These are phyloP conservation scores for Sporopachydermia quercuum DNA, from an alignment of 805 yeast genomes.

Conservation along the genomic window DNA sequence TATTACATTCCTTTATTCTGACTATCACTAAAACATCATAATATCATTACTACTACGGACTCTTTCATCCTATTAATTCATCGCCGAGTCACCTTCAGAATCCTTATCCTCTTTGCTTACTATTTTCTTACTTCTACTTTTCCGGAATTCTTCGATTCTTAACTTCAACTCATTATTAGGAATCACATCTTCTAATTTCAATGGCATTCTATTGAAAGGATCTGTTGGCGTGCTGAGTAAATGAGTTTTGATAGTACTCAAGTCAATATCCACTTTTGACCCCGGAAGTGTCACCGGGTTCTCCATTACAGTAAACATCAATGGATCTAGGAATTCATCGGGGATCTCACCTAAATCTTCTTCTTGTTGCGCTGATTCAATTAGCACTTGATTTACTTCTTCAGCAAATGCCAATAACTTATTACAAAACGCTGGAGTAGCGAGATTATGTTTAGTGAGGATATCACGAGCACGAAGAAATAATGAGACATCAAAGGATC, in stretches of 20 bases:
- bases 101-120: no score
- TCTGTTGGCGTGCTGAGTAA: conserved; percentile 89
- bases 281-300: conserved; percentile 93
- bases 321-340: conserved; percentile 91
- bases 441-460: conserved; percentile 37
- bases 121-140: conserved; percentile 11
- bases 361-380: conserved; percentile 20
- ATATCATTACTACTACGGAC: no score
- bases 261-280: conserved; percentile 72
- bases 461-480: conserved; percentile 62
- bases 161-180: conserved; percentile 59
- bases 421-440: conserved; percentile 38
- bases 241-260: conserved; percentile 87
- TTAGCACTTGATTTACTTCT: conserved; percentile 45
- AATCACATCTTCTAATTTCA: conserved; percentile 74
- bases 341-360: conserved; percentile 89
- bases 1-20: no score
- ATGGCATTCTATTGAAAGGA: conserved; percentile 90
- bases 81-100: no score
- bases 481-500: conserved; percentile 60
- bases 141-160: conserved; percentile 45
- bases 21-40: no score
- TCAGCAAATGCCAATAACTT: conserved; percentile 41
- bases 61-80: no score
- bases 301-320: conserved; percentile 90